phyloP scores from a whole-genome alignment of 2,329 filamentous ascomycete genomes.

The Metarhizium rileyi region DNA sequence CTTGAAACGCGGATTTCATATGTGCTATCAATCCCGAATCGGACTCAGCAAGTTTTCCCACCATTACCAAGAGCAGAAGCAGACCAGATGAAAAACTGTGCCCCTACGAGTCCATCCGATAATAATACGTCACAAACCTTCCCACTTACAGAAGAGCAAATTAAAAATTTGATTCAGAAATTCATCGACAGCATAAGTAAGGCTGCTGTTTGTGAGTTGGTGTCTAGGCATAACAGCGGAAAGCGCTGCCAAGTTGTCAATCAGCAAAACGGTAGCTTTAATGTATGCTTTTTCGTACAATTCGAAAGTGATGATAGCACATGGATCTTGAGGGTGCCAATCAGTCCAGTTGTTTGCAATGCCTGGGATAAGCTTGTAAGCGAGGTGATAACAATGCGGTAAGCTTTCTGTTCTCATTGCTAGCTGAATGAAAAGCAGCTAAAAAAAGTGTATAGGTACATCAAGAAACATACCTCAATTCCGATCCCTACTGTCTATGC shows the following conservation, averaged over 20 bases:
- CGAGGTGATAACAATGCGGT: slow-evolving; percentile 1
- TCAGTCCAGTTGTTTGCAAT: background rate
- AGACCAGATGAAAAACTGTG: too few species aligned
- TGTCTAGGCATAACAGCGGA: slow-evolving; percentile 12
- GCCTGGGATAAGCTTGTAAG: background rate
- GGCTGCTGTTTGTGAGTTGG: slow-evolving; percentile 13
- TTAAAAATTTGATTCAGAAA: background rate
- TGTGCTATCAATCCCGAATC: too few species aligned
- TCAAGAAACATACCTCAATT: slow-evolving; percentile 13
- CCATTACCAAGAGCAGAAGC: too few species aligned
- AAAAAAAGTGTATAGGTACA: slow-evolving; percentile 14
- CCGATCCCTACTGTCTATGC: slow-evolving; percentile 12
- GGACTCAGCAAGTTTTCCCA: too few species aligned
- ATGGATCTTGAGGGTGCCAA: slow-evolving; percentile 3
- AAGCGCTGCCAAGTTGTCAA: slow-evolving; percentile 11
- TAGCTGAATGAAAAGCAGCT: background rate
- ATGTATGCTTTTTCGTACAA: slow-evolving; percentile 15
- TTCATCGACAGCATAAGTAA: slow-evolving; percentile 15
- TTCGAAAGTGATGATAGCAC: slow-evolving; percentile 1
- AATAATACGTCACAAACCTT: too few species aligned
- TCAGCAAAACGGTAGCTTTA: slow-evolving; percentile 13
- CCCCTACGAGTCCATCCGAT: too few species aligned
- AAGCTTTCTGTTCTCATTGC: slow-evolving; percentile 1
- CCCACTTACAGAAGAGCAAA: slow-evolving; percentile 1
- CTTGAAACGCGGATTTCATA: too few species aligned